phyloP scores from a whole-genome alignment of 1,139 yeast genomes.

The Protomyces macrosporus region DNA sequence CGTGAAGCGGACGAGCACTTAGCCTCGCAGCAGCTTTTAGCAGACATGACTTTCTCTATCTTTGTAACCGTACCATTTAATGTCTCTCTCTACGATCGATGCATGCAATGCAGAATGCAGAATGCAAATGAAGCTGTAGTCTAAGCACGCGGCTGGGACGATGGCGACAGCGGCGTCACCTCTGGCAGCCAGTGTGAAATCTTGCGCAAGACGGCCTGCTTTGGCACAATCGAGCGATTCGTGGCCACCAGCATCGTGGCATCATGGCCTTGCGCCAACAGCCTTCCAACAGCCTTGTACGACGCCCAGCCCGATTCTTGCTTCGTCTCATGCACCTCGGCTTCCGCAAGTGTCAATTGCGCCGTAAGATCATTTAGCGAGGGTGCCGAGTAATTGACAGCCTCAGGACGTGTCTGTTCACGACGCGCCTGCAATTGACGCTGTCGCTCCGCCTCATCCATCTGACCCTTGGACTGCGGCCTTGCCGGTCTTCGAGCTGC shows the following conservation, averaged over 20 bases:
- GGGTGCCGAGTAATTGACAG: background rate
- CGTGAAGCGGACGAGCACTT: constrained; percentile 16
- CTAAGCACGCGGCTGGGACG: background rate
- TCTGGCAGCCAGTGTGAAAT: constrained; percentile 17
- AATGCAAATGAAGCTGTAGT: background rate
- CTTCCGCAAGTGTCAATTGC: background rate
- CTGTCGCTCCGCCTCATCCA: constrained; percentile 1
- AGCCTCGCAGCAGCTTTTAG: background rate
- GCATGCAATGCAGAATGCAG: background rate
- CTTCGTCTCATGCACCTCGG: background rate
- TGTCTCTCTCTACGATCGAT: background rate
- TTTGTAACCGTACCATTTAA: background rate
- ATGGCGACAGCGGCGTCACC: background rate
- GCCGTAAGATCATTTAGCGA: background rate
- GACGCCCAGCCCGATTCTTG: background rate
- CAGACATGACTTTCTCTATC: background rate
- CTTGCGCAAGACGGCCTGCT: constrained; percentile 7
- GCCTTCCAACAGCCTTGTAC: background rate
- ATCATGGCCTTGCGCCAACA: background rate
- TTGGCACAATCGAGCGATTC: constrained; percentile 6
- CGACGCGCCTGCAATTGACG: constrained; percentile 8
- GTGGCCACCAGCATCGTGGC: constrained; percentile 11
- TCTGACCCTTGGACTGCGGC: background rate
- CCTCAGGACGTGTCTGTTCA: background rate
- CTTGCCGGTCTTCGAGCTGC: background rate